A percentile compares a stretch with the other conserved stretches of the same genome.
Conservation (phyloP, 164 flowering plant genomes). For the Cinnamomum chago region DNA sequence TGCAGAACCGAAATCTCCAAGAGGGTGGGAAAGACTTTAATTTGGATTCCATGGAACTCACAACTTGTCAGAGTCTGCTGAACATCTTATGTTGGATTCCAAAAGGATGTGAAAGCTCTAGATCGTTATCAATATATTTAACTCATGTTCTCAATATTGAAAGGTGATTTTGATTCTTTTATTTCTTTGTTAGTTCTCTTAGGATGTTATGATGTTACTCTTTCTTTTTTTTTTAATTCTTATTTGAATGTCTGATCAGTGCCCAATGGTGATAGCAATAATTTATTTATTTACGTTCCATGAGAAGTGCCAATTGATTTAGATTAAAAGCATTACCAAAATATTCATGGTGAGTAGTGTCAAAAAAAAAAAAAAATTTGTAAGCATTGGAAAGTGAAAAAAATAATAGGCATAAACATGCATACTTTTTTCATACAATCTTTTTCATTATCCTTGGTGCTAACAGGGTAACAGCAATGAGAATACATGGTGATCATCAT, state of each 20-base stretch:
- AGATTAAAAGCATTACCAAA: not conserved
- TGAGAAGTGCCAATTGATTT: not conserved
- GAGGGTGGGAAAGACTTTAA: not conserved
- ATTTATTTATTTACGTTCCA: not conserved
- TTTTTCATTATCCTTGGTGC: no score
- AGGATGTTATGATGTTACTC: not conserved
- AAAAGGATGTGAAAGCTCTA: slow-evolving; percentile 36
- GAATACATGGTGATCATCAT: no score
- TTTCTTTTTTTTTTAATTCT: no score
- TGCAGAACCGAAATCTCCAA: slow-evolving; percentile 4
- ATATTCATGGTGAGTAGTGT: not conserved
- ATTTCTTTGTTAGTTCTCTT: not conserved
- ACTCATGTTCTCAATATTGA: slow-evolving; percentile 66
- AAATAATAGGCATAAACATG: no score
- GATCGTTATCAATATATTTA: slow-evolving; percentile 30
- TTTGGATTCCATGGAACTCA: slow-evolving; percentile 11
- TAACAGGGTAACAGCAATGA: no score
- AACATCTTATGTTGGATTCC: slow-evolving; percentile 65
- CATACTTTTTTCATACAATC: no score
- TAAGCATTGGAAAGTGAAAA: not conserved
- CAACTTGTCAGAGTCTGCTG: slow-evolving; percentile 48
- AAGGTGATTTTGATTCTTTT: slow-evolving; percentile 40
- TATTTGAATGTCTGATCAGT: not conserved
- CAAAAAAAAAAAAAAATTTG: no score
- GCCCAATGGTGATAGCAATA: not conserved